These are phyloP conservation scores for Cladophialophora bantiana DNA, from an alignment of 2,329 filamentous ascomycete genomes.

Conservation along the genomic window DNA sequence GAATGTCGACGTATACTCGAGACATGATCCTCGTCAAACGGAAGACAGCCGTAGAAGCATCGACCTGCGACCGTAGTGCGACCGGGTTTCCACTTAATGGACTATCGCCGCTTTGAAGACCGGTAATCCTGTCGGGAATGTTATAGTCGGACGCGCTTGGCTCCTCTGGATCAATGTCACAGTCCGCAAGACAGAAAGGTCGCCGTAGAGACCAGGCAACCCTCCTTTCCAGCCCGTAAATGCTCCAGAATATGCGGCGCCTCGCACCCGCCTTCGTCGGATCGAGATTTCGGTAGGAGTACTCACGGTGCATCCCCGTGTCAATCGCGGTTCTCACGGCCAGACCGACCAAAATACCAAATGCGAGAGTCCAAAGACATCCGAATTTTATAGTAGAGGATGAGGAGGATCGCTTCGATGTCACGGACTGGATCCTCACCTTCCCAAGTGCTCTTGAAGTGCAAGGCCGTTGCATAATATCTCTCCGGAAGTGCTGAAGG, in stretches of 20 bases:
- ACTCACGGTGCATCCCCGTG: conserved; percentile 8
- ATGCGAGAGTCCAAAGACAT: conserved; percentile 4
- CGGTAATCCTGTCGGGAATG: background rate
- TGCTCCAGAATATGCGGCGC: conserved; percentile 10
- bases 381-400: conserved; percentile 10
- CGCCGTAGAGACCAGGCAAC: conserved; percentile 3
- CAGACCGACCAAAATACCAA: conserved; percentile 8
- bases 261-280: background rate
- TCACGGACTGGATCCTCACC: conserved; percentile 5
- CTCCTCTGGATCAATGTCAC: conserved; percentile 5
- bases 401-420: conserved; percentile 10
- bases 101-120: background rate
- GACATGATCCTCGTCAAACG: conserved; percentile 11
- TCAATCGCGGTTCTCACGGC: conserved; percentile 7
- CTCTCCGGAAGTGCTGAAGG: background rate
- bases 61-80: background rate
- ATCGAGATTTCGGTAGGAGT: conserved; percentile 5
- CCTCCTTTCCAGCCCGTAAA: background rate
- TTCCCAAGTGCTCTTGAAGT: conserved; percentile 5
- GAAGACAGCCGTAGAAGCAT: background rate
- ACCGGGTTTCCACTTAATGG: too few relatives aligned
- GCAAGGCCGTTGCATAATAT: conserved; percentile 3
- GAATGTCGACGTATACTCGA: conserved; percentile 1
- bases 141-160: background rate
- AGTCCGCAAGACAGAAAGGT: background rate